phyloP scores from a whole-genome alignment of 768 basidiomycete species.

The Collybia sp. region DNA sequence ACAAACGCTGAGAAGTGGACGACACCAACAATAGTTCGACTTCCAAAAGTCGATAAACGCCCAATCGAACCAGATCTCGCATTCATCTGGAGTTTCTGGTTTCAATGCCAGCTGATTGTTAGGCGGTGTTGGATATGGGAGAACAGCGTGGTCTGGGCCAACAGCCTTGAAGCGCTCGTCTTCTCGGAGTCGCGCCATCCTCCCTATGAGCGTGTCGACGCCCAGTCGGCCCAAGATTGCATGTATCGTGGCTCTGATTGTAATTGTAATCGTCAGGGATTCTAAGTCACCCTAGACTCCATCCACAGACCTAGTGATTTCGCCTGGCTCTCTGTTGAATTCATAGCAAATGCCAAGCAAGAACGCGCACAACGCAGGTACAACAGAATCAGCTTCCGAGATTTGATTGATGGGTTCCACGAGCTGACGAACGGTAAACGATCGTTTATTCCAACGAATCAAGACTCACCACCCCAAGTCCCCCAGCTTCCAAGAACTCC shows the following conservation, averaged over 20 bases:
- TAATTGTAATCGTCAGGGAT: background rate
- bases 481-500: constrained; percentile 88
- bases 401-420: constrained; percentile 94
- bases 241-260: constrained; percentile 70
- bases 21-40: constrained; percentile 80
- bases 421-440: constrained; percentile 37
- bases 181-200: constrained; percentile 84
- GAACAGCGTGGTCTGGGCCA: constrained; percentile 79
- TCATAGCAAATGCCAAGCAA: constrained; percentile 93
- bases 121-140: constrained; percentile 40
- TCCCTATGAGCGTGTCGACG: constrained; percentile 81
- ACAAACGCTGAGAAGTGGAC: background rate
- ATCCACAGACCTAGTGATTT: constrained; percentile 73
- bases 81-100: constrained; percentile 49
- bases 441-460: background rate
- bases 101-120: constrained; percentile 29
- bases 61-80: constrained; percentile 98
- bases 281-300: constrained; percentile 2
- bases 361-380: constrained; percentile 90
- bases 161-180: constrained; percentile 91
- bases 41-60: constrained; percentile 98
- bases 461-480: constrained; percentile 78
- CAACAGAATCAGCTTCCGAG: constrained; percentile 76
- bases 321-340: constrained; percentile 92
- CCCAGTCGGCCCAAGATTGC: constrained; percentile 90